Evolutionary conservation across 2,329 filamentous ascomycete genomes (phyloP), one percentile per base, ranked within the genome.

Genomic region (Immersiporthe knoxdaviesiana): DNA sequence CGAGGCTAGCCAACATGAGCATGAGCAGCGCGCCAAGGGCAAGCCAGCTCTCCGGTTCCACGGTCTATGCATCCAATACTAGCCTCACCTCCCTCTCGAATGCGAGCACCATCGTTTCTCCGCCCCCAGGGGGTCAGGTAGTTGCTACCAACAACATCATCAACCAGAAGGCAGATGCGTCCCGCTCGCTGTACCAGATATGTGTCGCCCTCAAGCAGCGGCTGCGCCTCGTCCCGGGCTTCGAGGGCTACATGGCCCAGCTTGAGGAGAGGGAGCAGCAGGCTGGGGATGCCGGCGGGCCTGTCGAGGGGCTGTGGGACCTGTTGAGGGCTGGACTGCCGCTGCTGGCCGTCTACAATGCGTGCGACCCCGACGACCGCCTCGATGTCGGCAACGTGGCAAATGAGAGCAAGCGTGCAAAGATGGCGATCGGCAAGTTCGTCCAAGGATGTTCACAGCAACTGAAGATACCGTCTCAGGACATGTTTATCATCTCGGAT

Each of bases 131-230:
- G 70, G 89, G 89, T 60, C 88, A 88, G 70, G 87, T 94, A 71
- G 83, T 93, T 75, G 92, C 94, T 71, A 93, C 92, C 70, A 88
- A 92, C 79, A 97, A 97, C 80, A 97, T 99, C 79, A 97, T 99
- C 85, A 99, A 99, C 82, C 92, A 95, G 80, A 92, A 93, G 78
- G 96, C 94, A 78, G 94, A 97, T 79, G 94, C 96, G 73, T 93
- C 92, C 68, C 88, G 91, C 70, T 97, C 94, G 14, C 88, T 99
- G 32, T 99, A 97, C 80, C 95, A 98, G 80, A 97, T 97, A 79
- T 98, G 96, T 79, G 87, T 97, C 74, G 90, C 91, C 66, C 84
- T 98, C 71, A 93, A 92, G 78, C 90, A 91, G 81, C 90, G 96
- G 72, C 84, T 99, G 71, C 86, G 90, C 68, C 91, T 91, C 73